These are phyloP conservation scores for Lactifluus echinatus DNA, from an alignment of 768 basidiomycete genomes.

Conservation along the genomic window DNA sequence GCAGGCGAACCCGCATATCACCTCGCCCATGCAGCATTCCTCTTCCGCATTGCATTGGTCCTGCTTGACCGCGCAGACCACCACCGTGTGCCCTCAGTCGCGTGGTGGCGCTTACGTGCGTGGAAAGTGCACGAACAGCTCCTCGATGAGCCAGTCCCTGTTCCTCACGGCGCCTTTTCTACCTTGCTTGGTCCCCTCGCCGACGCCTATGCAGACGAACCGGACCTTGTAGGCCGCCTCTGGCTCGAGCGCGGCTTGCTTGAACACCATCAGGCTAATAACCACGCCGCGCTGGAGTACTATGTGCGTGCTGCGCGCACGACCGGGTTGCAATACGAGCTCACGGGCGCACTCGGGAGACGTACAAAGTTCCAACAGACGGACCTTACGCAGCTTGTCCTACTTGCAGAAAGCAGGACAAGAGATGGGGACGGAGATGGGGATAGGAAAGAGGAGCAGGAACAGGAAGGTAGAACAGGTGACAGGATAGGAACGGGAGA, in stretches of 20 bases:
- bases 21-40: constrained; percentile 56
- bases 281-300: constrained; percentile 65
- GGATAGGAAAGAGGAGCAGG: background rate
- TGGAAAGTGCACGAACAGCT: constrained; percentile 67
- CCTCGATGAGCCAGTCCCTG: constrained; percentile 73
- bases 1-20: constrained; percentile 96
- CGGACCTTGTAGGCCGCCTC: constrained; percentile 59
- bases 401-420: constrained; percentile 80
- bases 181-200: constrained; percentile 24
- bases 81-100: constrained; percentile 35
- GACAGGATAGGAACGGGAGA: too few relatives aligned
- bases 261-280: constrained; percentile 67
- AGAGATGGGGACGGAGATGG: background rate
- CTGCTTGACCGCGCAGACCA: constrained; percentile 44
- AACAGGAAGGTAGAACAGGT: constrained; percentile 1
- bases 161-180: constrained; percentile 21
- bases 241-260: constrained; percentile 71
- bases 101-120: constrained; percentile 82
- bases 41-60: constrained; percentile 69
- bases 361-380: constrained; percentile 88
- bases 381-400: constrained; percentile 81
- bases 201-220: constrained; percentile 36
- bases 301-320: constrained; percentile 73
- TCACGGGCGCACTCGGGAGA: constrained; percentile 89
- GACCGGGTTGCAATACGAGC: constrained; percentile 76